Evolutionary conservation across 129 eudicot species (phyloP), one percentile per base, ranked within the genome.

Genomic region (Mikania micrantha): DNA sequence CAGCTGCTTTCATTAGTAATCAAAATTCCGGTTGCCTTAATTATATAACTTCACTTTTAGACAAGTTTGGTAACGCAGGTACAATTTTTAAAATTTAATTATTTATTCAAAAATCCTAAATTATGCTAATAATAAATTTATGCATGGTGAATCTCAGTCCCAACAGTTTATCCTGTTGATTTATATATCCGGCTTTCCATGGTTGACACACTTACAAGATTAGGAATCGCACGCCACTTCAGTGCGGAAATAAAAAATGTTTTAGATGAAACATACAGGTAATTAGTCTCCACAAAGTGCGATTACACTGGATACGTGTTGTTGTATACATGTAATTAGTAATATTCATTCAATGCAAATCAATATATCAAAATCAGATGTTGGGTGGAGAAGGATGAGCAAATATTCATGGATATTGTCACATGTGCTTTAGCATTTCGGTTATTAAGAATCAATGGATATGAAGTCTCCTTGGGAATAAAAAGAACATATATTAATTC

Each of bases 31-130:
- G 36, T 32, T 32, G 36, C 6, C 36, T 32, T 32, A 7, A 32
- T 32, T 32, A 32, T 32, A 5, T 32, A 32, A 32, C 36, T 32
- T 32, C 36, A 32, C 36, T 32, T 32, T 32, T 32, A 9, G 17
- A 41, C 76, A 82, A 81, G 71, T 84, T 86, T 61, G 96, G 96
- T 19, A 79, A 81, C 84, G 95, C 96, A 68, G 99, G 98, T 92
- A 67, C 17, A 2, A 0, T 19, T 45, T 53, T 53, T 22, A 7
- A 16, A 9, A 40, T n/a, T 4, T 44, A 6, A 16, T 20, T 12
- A 20, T 29, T 11, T 65, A n/a, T 52, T 39, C 71, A 66, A 66
- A 22, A 57, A 12, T 35, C 19, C 16, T 49, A 31, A 65, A 34
- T 13, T 7, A 38, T 72, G 63, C 44, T 74, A 71, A 54, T n/a